Base-by-base conservation (phyloP, 2,329 filamentous ascomycete species). In the Xylariaceae sp. region DNA sequence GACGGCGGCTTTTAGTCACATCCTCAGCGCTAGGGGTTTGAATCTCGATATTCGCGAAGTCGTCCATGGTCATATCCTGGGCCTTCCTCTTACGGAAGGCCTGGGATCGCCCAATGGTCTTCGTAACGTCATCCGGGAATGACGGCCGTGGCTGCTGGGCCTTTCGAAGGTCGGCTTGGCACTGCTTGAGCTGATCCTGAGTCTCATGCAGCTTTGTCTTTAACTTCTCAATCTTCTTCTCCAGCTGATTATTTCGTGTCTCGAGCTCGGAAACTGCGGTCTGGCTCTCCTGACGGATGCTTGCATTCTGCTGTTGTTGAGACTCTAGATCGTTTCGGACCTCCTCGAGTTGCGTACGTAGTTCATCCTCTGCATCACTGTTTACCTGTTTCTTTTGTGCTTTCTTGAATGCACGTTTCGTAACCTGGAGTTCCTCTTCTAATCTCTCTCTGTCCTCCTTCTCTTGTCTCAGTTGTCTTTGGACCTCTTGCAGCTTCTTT, bases 121-220 rank as follows among this genome's bases (percentile, higher is more conserved):
- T 72, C 52, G 70, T 72, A 3, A 67, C 65, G 14, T 70, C 63
- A 58, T 74, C 66, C 48, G 51, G 59, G 46, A 18, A 50, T 43
- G 57, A 50, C 80, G 72, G 59, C 79, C 79, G 41, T 71, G 73
- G 50, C 32, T 71, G 67, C 44, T 73, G 70, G 1, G 71, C 72
- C 47, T 73, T 71, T 20, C 73, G 73, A 12, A 82, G 71, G 55
- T 81, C 77, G 2, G 73, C 69, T n/a, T 75, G 75, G 20, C 75
- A 73, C 67, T 88, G 83, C 69, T 90, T 91, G 21, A 95, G 81
- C 67, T 91, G 87, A 29, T 89, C 85, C 59, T 91, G 91, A 0
- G 85, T 82, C 9, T 83, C 79, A 50, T 84, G 85, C 19, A 93
- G 75, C 71, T 92, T 93, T 52, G 81, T 81, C 67, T 86, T 86